Evolutionary conservation across 257 asterid species (phyloP).

Genomic region (Perilla frutescens): DNA sequence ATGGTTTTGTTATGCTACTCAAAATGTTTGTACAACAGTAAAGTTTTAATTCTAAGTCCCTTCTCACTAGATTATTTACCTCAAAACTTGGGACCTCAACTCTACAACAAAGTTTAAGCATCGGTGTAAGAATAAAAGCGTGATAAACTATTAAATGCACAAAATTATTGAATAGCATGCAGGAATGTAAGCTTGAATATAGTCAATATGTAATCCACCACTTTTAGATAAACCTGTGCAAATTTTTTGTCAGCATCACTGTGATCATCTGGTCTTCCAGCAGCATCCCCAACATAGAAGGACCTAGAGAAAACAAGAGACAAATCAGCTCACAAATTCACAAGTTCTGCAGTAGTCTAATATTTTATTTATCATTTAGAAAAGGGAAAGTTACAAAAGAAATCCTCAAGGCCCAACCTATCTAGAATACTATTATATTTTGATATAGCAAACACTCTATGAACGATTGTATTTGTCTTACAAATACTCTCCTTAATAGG

Average conservation of each 20-base stretch:
- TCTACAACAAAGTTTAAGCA: background rate
- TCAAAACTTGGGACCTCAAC: background rate
- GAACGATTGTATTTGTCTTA: background rate
- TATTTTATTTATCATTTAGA: background rate
- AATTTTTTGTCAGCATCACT: constrained; percentile 89
- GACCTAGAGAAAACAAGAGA: constrained; percentile 55
- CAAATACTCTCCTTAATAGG: background rate
- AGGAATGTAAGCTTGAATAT: background rate
- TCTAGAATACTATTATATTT: background rate
- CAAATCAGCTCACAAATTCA: constrained; percentile 16
- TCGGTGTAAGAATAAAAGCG: background rate
- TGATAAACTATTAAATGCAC: background rate
- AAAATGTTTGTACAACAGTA: background rate
- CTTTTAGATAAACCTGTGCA: constrained; percentile 66
- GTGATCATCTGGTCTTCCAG: constrained; percentile 89
- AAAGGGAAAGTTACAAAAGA: background rate
- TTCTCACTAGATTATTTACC: background rate
- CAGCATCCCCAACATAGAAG: constrained; percentile 98
- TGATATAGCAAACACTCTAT: background rate
- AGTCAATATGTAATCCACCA: background rate
- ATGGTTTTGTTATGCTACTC: background rate
- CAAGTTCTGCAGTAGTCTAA: background rate
- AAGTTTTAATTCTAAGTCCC: background rate
- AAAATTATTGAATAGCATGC: background rate
- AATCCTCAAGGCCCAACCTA: background rate